A percentile compares a stretch with the other conserved stretches of the same genome.
phyloP scores from a whole-genome alignment of 2,329 filamentous ascomycete species.

The Epichloe sibirici region DNA sequence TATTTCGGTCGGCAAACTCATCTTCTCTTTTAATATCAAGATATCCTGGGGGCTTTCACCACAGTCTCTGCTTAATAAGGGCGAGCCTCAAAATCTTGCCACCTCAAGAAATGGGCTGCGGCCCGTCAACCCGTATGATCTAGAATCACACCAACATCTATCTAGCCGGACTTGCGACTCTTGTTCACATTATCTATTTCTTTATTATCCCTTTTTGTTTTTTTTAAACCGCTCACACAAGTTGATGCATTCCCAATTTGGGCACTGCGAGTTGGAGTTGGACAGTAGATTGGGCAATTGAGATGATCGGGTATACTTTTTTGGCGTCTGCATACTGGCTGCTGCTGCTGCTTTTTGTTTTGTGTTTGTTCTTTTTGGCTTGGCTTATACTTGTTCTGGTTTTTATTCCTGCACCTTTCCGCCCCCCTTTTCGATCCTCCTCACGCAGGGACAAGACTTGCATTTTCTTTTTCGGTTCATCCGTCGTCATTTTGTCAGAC shows the following conservation, averaged over 20 bases:
- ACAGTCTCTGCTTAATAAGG: background rate
- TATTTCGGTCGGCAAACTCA: no score
- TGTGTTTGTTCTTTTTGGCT: background rate
- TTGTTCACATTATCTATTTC: background rate
- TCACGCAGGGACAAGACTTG: background rate
- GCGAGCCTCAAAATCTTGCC: background rate
- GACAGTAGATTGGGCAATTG: conserved; percentile 3
- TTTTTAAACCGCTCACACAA: background rate
- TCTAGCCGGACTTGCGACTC: background rate
- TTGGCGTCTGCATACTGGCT: conserved; percentile 9
- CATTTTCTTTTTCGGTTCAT: background rate
- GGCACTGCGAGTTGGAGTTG: conserved; percentile 5
- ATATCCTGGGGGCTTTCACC: background rate
- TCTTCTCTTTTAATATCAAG: background rate
- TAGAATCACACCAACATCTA: background rate
- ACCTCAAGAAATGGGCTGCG: background rate
- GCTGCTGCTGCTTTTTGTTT: background rate
- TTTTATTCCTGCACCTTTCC: background rate
- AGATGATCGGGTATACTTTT: conserved; percentile 4
- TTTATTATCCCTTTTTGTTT: background rate
- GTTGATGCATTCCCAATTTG: background rate
- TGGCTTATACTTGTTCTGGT: background rate
- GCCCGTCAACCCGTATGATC: no score
- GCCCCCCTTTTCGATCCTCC: background rate
- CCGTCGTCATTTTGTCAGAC: conserved; percentile 3